phyloP scores from a whole-genome alignment of 2,329 filamentous ascomycete species.

The Onygena corvina region DNA sequence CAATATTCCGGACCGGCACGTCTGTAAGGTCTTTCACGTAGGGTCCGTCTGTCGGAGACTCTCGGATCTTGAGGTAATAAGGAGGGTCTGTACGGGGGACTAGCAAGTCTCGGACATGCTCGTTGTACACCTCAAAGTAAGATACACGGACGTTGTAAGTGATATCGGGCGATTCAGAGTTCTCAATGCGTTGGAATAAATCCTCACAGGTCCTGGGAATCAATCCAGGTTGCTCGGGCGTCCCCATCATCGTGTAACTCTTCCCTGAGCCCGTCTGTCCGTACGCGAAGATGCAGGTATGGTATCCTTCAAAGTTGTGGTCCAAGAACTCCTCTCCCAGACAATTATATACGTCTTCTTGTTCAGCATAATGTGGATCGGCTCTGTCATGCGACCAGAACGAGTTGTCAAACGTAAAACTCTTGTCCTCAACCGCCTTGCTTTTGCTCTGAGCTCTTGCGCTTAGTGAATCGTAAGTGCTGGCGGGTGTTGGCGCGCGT shows the following conservation, averaged over 20 bases:
- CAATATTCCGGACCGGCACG: constrained; percentile 73
- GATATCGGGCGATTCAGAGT: constrained; percentile 74
- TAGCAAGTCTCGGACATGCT: constrained; percentile 89
- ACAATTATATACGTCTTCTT: constrained; percentile 87
- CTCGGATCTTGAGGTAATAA: constrained; percentile 91
- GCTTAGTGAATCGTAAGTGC: constrained; percentile 29
- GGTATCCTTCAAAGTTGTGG: constrained; percentile 98
- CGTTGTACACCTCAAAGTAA: constrained; percentile 99
- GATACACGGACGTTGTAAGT: constrained; percentile 96
- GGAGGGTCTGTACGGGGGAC: constrained; percentile 67
- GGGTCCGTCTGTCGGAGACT: constrained; percentile 86
- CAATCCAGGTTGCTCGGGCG: constrained; percentile 68
- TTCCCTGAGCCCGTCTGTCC: constrained; percentile 96
- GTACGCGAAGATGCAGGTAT: constrained; percentile 98
- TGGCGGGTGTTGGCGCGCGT: constrained; percentile 50
- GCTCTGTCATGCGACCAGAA: constrained; percentile 85
- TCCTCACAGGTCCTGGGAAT: constrained; percentile 95
- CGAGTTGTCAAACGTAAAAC: constrained; percentile 91
- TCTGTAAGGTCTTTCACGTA: constrained; percentile 96
- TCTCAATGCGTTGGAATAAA: constrained; percentile 83
- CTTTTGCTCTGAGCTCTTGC: constrained; percentile 51
- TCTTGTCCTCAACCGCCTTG: constrained; percentile 72
- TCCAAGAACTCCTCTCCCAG: constrained; percentile 94
- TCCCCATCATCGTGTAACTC: constrained; percentile 97
- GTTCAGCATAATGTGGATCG: constrained; percentile 77